phyloP scores from a whole-genome alignment of 2,329 filamentous ascomycete species.

The Pestalotiopsis sp. region DNA sequence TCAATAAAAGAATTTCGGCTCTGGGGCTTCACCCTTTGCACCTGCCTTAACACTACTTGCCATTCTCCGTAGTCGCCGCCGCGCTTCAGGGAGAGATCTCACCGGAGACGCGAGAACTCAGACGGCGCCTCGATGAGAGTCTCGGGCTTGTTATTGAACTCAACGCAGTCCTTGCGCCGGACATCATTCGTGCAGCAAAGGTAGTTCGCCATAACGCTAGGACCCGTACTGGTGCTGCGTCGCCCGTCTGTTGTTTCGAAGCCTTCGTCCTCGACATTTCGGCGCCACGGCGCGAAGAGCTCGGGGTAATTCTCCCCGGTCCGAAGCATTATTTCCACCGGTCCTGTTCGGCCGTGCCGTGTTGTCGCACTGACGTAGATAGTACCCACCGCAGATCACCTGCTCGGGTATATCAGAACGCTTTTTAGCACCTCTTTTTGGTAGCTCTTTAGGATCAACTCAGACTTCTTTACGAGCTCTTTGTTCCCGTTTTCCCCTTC shows the following conservation, averaged over 20 bases:
- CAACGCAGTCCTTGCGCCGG: conserved; percentile 15
- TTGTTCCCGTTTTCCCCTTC: too few species aligned
- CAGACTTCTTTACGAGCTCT: too few species aligned
- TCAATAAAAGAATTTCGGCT: too few species aligned
- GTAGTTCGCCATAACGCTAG: conserved; percentile 21
- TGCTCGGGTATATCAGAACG: too few species aligned
- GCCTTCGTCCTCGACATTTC: conserved; percentile 15
- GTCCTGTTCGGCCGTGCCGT: conserved; percentile 38
- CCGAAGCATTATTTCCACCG: conserved; percentile 42
- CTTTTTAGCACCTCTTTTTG: too few species aligned
- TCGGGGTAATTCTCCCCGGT: conserved; percentile 39
- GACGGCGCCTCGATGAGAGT: conserved; percentile 20
- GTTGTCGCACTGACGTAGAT: too few species aligned
- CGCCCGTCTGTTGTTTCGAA: conserved; percentile 18
- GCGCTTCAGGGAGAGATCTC: conserved; percentile 16
- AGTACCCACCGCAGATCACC: too few species aligned
- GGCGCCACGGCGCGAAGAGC: conserved; percentile 13
- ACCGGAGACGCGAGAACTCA: conserved; percentile 18
- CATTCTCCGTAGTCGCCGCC: conserved; percentile 18
- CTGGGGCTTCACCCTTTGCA: neutral
- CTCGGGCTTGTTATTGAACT: conserved; percentile 14
- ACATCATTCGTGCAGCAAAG: conserved; percentile 18
- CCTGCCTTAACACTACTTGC: conserved; percentile 19
- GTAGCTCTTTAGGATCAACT: too few species aligned
- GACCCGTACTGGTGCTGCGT: conserved; percentile 23